phyloP scores from a whole-genome alignment of 2,329 filamentous ascomycete genomes.

The Curvularia verruculosa region DNA sequence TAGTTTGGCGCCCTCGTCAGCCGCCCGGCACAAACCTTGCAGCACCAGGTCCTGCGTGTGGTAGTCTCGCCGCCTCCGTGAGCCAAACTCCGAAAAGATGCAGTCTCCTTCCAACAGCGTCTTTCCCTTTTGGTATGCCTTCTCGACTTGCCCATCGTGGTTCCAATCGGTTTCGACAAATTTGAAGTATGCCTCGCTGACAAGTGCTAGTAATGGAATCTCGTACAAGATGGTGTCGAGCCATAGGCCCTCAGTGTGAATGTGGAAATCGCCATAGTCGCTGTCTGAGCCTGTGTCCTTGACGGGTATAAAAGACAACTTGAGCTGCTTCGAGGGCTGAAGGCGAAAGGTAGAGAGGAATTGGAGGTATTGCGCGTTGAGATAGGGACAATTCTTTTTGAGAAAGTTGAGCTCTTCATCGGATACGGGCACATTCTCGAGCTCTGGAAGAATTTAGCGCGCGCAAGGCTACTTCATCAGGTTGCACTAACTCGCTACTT shows the following conservation, averaged over 20 bases:
- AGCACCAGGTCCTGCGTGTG: constrained; percentile 94
- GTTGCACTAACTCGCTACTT: constrained; percentile 71
- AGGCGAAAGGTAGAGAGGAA: constrained; percentile 85
- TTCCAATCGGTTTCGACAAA: constrained; percentile 95
- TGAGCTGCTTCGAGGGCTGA: constrained; percentile 79
- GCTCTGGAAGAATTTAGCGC: constrained; percentile 59
- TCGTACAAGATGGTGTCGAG: constrained; percentile 97
- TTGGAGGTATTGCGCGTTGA: constrained; percentile 75
- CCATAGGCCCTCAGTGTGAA: constrained; percentile 83
- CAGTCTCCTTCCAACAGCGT: constrained; percentile 81
- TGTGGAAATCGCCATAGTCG: constrained; percentile 72
- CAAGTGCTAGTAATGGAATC: constrained; percentile 88
- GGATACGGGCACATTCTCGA: constrained; percentile 80
- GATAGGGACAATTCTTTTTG: constrained; percentile 77
- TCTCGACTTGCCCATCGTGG: constrained; percentile 83
- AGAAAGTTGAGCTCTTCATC: constrained; percentile 82
- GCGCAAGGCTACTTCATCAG: background rate
- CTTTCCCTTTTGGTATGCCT: constrained; percentile 80
- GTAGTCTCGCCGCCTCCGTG: constrained; percentile 86
- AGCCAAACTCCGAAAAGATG: constrained; percentile 92
- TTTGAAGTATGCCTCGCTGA: constrained; percentile 96
- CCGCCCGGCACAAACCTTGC: constrained; percentile 79
- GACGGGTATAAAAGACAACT: constrained; percentile 66
- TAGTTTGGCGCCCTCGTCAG: constrained; percentile 69
- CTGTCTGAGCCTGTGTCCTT: constrained; percentile 68